phyloP scores from a whole-genome alignment of 495 filamentous ascomycete species.

The Delitschia confertaspora region DNA sequence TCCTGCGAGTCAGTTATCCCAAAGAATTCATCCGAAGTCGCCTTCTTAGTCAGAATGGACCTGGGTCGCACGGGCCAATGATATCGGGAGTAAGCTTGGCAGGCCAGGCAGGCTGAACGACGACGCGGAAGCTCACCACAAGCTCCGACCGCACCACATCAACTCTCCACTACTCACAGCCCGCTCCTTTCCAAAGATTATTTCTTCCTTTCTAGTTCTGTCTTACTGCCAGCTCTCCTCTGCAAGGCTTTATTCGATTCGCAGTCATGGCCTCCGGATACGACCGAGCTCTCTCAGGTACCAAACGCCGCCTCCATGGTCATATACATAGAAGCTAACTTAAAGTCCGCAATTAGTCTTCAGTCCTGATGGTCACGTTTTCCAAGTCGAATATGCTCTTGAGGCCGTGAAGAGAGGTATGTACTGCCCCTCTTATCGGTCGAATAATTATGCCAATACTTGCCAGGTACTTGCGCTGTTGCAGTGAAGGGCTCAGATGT shows the following conservation, averaged over 20 bases:
- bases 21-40: too few relatives aligned
- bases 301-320: constrained; percentile 1
- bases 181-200: not conserved
- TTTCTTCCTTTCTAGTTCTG: constrained; percentile 1
- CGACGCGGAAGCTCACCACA: constrained; percentile 30
- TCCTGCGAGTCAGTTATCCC: too few relatives aligned
- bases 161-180: constrained; percentile 3
- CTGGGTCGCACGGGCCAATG: constrained; percentile 15
- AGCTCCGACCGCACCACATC: constrained; percentile 22
- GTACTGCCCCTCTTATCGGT: not conserved
- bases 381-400: constrained; percentile 98
- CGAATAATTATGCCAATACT: not conserved
- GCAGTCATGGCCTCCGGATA: constrained; percentile 36
- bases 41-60: not conserved
- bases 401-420: constrained; percentile 97
- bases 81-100: too few relatives aligned
- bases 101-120: constrained; percentile 12
- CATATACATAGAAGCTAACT: constrained; percentile 12
- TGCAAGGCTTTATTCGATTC: not conserved
- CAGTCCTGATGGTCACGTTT: constrained; percentile 97
- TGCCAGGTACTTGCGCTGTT: constrained; percentile 89
- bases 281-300: constrained; percentile 38
- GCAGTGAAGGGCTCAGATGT: constrained; percentile 93
- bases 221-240: not conserved
- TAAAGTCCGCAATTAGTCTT: constrained; percentile 26